Base-by-base conservation (phyloP, 306 rosid genomes). In the Glycine soja region DNA sequence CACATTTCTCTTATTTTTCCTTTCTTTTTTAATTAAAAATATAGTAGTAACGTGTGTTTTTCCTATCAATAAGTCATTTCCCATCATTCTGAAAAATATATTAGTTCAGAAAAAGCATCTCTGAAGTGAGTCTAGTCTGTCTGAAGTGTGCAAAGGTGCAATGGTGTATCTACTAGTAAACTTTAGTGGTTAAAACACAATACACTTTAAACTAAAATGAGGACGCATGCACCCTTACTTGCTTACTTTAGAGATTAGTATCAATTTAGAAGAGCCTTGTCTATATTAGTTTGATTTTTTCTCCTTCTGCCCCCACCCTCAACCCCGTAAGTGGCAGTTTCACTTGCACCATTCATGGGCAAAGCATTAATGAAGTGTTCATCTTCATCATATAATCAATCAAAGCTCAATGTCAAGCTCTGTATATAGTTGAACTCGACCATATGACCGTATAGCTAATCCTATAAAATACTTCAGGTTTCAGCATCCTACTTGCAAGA, bases 401-500 rank as follows among this genome's bases (percentile, higher is more conserved):
- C 61, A 66, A 52, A 62, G 34, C 34, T 42, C 15, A 58, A 74
- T 3, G 47, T 40, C 76, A 10, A n/a, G 32, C 82, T 64, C 73
- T 42, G 58, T 32, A 67, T 54, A 51, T 57, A 38, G 75, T 13
- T 2, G 15, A 59, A 59, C 61, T 40, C 74, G 24, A 43, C 74
- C 77, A 50, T 40, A 68, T 50, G 68, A 24, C 4, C 68, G 38
- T 15, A 57, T 10, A 73, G 36, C 38, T 36, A 56, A 66, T 73
- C 61, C 69, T 16, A 74, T 15, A 74, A 57, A 56, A 78, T 79
- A 47, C 73, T 61, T 19, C 5, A 24, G 78, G 58, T 50, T 63
- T 70, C 62, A 61, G 78, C 9, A 70, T 61, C 78, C 68, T 52
- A 83, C 15, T 36, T 40, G 42, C 30, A 69, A 70, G 48, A 63